These are phyloP conservation scores for Stipa capillata DNA, from an alignment of 176 grass and related monocot genomes.

Conservation along the genomic window DNA sequence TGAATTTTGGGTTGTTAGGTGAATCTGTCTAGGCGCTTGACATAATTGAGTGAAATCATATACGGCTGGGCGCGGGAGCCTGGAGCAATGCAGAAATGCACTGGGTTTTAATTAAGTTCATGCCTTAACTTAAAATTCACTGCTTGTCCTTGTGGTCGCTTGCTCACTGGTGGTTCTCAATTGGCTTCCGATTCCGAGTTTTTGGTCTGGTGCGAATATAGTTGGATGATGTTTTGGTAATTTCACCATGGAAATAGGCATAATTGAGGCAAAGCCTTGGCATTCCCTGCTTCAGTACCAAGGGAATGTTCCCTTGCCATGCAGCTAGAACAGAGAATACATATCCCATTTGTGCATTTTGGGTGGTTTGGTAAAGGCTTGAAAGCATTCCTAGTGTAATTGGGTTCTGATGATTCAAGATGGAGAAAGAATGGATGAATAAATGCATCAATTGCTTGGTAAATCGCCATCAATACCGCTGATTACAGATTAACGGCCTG, in stretches of 20 bases:
- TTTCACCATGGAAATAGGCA: neutral
- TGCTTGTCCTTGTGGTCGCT: neutral
- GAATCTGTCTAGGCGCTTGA: neutral
- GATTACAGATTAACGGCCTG: neutral
- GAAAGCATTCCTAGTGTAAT: neutral
- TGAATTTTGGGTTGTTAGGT: conserved; percentile 5
- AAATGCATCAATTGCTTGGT: neutral
- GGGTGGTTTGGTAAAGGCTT: no score
- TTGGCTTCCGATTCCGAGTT: neutral
- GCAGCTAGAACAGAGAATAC: conserved; percentile 8
- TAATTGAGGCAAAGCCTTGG: neutral
- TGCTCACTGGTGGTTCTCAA: neutral
- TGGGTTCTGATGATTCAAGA: neutral
- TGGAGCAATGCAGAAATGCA: neutral
- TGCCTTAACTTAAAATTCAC: neutral
- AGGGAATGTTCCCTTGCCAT: neutral
- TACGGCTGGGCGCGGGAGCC: neutral
- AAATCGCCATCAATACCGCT: neutral
- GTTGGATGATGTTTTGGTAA: neutral
- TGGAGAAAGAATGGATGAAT: neutral
- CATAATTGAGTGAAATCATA: conserved; percentile 11
- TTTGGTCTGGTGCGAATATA: neutral
- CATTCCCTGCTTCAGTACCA: neutral
- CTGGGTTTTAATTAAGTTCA: neutral
- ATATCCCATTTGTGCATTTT: no score